These are phyloP conservation scores for Geotrichum citri-aurantii DNA, from an alignment of 1,139 yeast genomes.

Conservation along the genomic window DNA sequence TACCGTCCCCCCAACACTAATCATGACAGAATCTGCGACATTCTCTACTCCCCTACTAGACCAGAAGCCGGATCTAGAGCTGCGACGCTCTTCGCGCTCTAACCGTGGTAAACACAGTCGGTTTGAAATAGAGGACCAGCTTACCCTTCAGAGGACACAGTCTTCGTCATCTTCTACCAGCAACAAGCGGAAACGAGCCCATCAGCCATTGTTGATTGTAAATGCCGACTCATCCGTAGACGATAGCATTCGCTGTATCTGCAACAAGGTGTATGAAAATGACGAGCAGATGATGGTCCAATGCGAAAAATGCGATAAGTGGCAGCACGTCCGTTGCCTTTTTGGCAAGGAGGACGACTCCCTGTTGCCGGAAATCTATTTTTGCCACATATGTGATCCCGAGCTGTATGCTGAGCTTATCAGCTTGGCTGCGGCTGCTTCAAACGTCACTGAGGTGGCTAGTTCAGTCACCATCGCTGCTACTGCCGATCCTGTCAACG, in stretches of 20 bases:
- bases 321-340: constrained; percentile 84
- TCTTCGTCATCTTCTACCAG: not conserved
- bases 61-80: not conserved
- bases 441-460: not conserved
- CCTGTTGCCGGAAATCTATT: constrained; percentile 44
- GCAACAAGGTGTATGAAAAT: constrained; percentile 53
- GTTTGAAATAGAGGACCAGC: constrained; percentile 29
- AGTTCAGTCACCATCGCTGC: not conserved
- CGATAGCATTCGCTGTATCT: constrained; percentile 50
- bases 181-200: not conserved
- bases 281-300: constrained; percentile 64
- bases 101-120: constrained; percentile 42
- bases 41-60: not conserved
- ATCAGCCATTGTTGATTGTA: not conserved
- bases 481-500: not conserved
- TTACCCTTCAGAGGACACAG: not conserved
- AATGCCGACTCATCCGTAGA: constrained; percentile 9
- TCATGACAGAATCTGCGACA: not conserved
- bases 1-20: not conserved
- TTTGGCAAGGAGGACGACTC: constrained; percentile 44
- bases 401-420: constrained; percentile 15
- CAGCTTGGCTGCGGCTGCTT: not conserved
- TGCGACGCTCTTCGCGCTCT: constrained; percentile 41
- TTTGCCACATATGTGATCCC: constrained; percentile 49
- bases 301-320: constrained; percentile 70